Evolutionary conservation across 768 basidiomycete species (phyloP).

Genomic region (Galerina sulciceps): DNA sequence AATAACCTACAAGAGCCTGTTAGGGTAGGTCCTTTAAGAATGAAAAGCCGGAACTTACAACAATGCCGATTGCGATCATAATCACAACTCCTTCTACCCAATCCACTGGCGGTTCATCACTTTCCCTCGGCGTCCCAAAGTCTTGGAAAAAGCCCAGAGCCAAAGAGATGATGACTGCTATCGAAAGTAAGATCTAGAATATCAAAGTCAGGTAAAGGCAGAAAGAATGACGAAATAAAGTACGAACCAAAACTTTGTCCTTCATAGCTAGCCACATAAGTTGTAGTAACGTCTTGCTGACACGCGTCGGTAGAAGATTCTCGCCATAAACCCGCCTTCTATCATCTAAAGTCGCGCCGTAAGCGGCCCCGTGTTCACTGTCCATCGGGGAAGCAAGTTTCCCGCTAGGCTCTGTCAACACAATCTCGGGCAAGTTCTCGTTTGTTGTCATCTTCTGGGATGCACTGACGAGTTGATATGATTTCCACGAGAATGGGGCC

Average conservation of each 20-base stretch:
- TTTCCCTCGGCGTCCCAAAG: conserved; percentile 69
- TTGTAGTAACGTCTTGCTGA: conserved; percentile 67
- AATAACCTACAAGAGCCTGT: conserved; percentile 53
- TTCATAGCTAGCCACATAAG: conserved; percentile 88
- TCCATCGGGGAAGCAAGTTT: conserved; percentile 22
- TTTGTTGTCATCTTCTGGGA: conserved; percentile 16
- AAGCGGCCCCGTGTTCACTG: conserved; percentile 23
- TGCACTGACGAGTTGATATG: conserved; percentile 60
- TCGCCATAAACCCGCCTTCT: conserved; percentile 73
- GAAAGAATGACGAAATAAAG: conserved; percentile 3
- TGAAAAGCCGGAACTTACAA: conserved; percentile 48
- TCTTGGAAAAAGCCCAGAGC: conserved; percentile 95
- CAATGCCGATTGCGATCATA: conserved; percentile 74
- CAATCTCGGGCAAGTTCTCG: conserved; percentile 37
- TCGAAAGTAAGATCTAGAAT: conserved; percentile 78
- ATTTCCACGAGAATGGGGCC: conserved; percentile 74
- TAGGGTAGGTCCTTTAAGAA: conserved; percentile 8
- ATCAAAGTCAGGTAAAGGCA: not conserved
- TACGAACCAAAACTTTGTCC: conserved; percentile 85
- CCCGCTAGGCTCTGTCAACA: conserved; percentile 44
- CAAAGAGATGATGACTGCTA: conserved; percentile 92
- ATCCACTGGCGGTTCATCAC: conserved; percentile 79
- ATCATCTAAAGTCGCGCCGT: conserved; percentile 56
- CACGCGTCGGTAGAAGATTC: conserved; percentile 75
- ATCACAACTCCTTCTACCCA: conserved; percentile 97